Conservation (phyloP, 768 basidiomycete genomes). For the Termitomyces sp. region DNA sequence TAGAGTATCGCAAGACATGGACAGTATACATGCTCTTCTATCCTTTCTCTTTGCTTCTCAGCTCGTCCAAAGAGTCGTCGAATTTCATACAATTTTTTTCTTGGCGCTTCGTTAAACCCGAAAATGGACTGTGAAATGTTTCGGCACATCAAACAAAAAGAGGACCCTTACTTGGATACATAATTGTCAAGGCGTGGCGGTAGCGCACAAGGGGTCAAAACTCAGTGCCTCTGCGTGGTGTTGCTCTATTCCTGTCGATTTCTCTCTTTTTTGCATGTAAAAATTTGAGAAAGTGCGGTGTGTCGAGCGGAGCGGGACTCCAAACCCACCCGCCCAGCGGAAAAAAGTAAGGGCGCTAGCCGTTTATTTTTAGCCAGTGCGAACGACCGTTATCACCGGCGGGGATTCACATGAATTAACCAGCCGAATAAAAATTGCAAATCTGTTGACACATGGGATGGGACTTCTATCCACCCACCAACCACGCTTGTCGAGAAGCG, state of each 20-base stretch:
- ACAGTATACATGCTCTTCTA: neutral
- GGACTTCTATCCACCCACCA: neutral
- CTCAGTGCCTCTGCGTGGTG: neutral
- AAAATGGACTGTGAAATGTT: neutral
- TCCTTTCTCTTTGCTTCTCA: neutral
- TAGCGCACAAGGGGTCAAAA: neutral
- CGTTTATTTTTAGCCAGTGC: neutral
- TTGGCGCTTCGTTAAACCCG: neutral
- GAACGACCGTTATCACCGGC: neutral
- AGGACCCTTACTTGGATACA: neutral
- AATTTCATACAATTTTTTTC: neutral
- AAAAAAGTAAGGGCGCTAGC: neutral
- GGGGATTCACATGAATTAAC: neutral
- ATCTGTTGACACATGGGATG: neutral
- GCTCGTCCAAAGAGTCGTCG: neutral
- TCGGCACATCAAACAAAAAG: neutral
- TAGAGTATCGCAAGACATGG: neutral
- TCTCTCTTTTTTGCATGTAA: neutral
- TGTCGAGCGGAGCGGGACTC: neutral
- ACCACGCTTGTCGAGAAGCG: neutral
- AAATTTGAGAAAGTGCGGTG: neutral
- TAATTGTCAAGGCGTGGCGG: neutral
- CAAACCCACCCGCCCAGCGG: neutral
- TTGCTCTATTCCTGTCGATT: neutral
- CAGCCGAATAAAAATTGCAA: neutral